Conservation (phyloP, 768 basidiomycete genomes). For the Pleurotus eryngii region DNA sequence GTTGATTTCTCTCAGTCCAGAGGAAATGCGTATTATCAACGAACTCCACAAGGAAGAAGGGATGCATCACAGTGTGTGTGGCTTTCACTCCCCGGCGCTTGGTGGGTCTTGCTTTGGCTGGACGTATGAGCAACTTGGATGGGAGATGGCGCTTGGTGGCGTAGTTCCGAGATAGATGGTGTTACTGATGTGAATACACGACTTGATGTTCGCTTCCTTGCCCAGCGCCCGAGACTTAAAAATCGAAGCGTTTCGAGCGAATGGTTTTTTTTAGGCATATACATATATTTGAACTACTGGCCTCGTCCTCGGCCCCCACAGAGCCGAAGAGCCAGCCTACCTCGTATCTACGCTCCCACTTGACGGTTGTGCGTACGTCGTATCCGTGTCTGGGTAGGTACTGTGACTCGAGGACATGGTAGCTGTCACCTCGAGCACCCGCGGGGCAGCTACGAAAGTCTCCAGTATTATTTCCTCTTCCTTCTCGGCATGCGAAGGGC, state of each 20-base stretch:
- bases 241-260: no score
- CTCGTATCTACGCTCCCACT: neutral
- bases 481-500: neutral
- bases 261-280: no score
- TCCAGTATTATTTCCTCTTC: neutral
- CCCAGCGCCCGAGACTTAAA: no score
- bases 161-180: neutral
- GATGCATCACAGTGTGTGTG: slow-evolving; percentile 34
- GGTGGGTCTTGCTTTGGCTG: slow-evolving; percentile 33
- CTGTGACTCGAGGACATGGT: neutral
- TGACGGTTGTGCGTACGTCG: neutral
- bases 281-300: no score
- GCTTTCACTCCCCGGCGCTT: slow-evolving; percentile 25
- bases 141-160: slow-evolving; percentile 29
- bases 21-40: slow-evolving; percentile 37
- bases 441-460: neutral
- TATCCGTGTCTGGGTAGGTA: neutral
- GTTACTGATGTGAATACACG: no score
- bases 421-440: neutral
- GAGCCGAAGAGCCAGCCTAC: neutral
- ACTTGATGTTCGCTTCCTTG: no score
- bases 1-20: slow-evolving; percentile 39
- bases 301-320: no score
- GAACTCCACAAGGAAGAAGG: slow-evolving; percentile 33
- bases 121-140: slow-evolving; percentile 34